These are phyloP conservation scores for Pseudogymnoascus sp. DNA, from an alignment of 2,329 filamentous ascomycete species.

Conservation along the genomic window DNA sequence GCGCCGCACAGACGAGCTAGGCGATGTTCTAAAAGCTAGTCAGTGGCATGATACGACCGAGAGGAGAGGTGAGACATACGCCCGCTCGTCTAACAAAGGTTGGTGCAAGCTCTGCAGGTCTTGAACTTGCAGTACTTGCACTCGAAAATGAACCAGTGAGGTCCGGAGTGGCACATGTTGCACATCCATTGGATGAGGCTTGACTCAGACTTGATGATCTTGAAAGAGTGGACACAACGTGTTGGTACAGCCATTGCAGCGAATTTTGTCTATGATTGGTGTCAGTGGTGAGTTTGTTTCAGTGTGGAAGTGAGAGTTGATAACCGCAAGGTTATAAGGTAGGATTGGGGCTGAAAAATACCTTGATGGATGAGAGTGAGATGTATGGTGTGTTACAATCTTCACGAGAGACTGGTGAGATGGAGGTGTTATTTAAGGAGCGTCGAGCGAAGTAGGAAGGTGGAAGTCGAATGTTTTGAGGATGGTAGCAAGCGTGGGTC, in stretches of 20 bases:
- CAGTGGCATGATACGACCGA: background rate
- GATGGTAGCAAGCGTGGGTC: background rate
- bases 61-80: background rate
- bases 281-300: background rate
- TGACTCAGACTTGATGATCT: slow-evolving; percentile 60
- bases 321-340: background rate
- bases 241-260: slow-evolving; percentile 44
- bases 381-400: background rate
- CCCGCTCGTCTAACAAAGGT: slow-evolving; percentile 2
- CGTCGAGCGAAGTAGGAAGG: background rate
- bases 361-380: background rate
- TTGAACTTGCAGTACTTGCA: slow-evolving; percentile 63
- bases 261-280: background rate
- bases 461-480: background rate
- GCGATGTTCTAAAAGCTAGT: background rate
- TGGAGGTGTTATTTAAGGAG: background rate
- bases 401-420: background rate
- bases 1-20: background rate
- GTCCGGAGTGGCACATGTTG: slow-evolving; percentile 55
- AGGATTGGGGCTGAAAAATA: background rate
- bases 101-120: slow-evolving; percentile 49
- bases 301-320: background rate
- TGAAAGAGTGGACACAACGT: slow-evolving; percentile 56
- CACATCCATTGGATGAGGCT: slow-evolving; percentile 61
- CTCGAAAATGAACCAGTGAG: slow-evolving; percentile 63